Percentiles rank a stretch among this genome's conserved stretches.
Evolutionary conservation across 2,329 filamentous ascomycete species (phyloP).

Genomic region (Calonectria ilicicola): DNA sequence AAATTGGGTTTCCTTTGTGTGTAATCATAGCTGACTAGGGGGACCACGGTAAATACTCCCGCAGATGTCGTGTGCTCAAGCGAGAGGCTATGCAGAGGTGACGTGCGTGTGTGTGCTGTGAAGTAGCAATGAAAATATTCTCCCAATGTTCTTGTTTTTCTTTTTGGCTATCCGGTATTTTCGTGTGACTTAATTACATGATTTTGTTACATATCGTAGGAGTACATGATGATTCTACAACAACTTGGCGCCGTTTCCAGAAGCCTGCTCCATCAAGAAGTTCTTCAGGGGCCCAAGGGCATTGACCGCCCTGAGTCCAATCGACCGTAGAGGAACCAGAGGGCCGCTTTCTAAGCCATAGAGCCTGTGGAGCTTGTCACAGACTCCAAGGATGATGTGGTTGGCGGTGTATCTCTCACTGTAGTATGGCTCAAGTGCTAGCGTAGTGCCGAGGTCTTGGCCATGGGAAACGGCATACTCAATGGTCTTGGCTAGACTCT

Average conservation of each 20-base stretch:
- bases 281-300: slow-evolving; percentile 80
- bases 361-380: slow-evolving; percentile 92
- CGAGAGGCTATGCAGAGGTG: slow-evolving; percentile 43
- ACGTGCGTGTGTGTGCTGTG: slow-evolving; percentile 34
- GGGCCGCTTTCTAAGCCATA: slow-evolving; percentile 87
- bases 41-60: slow-evolving; percentile 53
- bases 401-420: slow-evolving; percentile 86
- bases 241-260: slow-evolving; percentile 65
- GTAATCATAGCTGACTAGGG: slow-evolving; percentile 55
- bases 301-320: slow-evolving; percentile 83
- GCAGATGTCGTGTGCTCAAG: slow-evolving; percentile 44
- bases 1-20: slow-evolving; percentile 51
- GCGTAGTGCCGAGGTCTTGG: slow-evolving; percentile 83
- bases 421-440: slow-evolving; percentile 86
- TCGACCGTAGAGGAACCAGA: slow-evolving; percentile 81
- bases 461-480: slow-evolving; percentile 83
- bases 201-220: slow-evolving; percentile 18
- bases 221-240: slow-evolving; percentile 39
- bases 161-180: slow-evolving; percentile 12
- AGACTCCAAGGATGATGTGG: slow-evolving; percentile 80
- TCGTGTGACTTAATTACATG: slow-evolving; percentile 26
- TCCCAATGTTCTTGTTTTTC: slow-evolving; percentile 11
- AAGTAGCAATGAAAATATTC: slow-evolving; percentile 41
- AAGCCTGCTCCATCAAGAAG: slow-evolving; percentile 84
- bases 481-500: slow-evolving; percentile 80